A percentile compares a stretch with the other conserved stretches of the same genome.
phyloP scores from a whole-genome alignment of 495 filamentous ascomycete genomes.

The Aspergillus olivimuriae region DNA sequence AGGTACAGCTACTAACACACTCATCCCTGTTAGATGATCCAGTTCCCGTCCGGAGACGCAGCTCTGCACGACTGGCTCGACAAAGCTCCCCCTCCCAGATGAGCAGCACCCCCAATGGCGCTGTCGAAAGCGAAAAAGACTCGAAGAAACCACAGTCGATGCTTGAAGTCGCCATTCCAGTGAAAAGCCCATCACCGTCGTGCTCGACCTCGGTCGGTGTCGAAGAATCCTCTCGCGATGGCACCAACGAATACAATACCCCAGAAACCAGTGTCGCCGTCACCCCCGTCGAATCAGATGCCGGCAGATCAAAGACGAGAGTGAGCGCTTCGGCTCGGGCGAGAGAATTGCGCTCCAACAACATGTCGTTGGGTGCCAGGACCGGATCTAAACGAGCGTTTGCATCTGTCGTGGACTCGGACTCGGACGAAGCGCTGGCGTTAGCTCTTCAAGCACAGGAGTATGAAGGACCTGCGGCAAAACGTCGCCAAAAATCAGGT shows the following conservation, averaged over 20 bases:
- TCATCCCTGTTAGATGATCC: conserved; percentile 3
- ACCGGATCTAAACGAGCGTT: conserved; percentile 31
- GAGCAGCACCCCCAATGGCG: too few relatives aligned
- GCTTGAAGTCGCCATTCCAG: conserved; percentile 38
- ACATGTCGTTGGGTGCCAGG: conserved; percentile 24
- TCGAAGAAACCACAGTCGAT: too few relatives aligned
- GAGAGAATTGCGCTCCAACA: conserved; percentile 33
- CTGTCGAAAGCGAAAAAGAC: too few relatives aligned
- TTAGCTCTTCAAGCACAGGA: conserved; percentile 57
- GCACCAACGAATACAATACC: conserved; percentile 60
- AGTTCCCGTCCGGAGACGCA: conserved; percentile 14
- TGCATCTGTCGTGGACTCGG: conserved; percentile 18
- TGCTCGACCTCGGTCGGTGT: conserved; percentile 25
- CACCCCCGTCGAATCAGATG: conserved; percentile 46
- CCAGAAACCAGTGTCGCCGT: conserved; percentile 67
- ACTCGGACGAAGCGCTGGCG: conserved; percentile 51
- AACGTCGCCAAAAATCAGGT: conserved; percentile 7
- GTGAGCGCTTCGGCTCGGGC: conserved; percentile 38
- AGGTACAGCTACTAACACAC: too few relatives aligned
- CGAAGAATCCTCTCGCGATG: conserved; percentile 30
- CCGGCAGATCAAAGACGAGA: conserved; percentile 19
- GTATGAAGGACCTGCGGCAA: conserved; percentile 32
- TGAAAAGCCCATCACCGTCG: conserved; percentile 21
- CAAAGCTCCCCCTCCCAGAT: too few relatives aligned
- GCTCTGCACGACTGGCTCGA: conserved; percentile 20